phyloP scores from a whole-genome alignment of 2,329 filamentous ascomycete genomes.

The Fusarium solani-melongenae region DNA sequence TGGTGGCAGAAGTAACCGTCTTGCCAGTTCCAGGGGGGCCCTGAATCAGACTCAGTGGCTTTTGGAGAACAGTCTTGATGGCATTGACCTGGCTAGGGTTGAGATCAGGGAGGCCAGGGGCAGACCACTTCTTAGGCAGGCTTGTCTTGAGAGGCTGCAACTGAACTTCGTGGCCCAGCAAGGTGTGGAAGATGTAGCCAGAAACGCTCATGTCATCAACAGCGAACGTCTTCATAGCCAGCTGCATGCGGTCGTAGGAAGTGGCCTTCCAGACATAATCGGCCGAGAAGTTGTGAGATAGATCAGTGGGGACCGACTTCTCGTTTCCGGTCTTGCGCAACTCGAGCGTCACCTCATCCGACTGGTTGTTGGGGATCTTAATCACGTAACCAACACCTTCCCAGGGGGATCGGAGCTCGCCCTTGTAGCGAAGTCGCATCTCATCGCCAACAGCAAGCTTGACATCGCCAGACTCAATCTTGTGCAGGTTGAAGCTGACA shows the following conservation, averaged over 20 bases:
- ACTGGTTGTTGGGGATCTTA: constrained; percentile 99
- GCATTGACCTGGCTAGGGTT: constrained; percentile 97
- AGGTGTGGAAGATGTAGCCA: constrained; percentile 97
- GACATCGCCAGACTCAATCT: constrained; percentile 96
- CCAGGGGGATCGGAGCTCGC: constrained; percentile 91
- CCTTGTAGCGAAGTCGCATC: constrained; percentile 97
- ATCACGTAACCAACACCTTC: constrained; percentile 99
- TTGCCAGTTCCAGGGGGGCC: constrained; percentile 97
- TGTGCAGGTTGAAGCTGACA: constrained; percentile 94
- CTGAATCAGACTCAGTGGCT: constrained; percentile 94
- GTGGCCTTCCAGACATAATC: constrained; percentile 99
- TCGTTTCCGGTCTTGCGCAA: constrained; percentile 94
- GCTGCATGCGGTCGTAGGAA: constrained; percentile 98
- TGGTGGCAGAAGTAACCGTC: constrained; percentile 97
- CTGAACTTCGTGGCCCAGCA: constrained; percentile 94
- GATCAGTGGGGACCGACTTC: constrained; percentile 94
- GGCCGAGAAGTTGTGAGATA: constrained; percentile 96
- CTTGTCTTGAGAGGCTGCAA: constrained; percentile 95
- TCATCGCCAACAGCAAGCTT: constrained; percentile 98
- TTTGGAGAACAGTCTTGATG: constrained; percentile 93
- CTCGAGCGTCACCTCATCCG: constrained; percentile 96
- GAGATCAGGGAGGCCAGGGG: constrained; percentile 91
- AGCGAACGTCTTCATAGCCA: constrained; percentile 99
- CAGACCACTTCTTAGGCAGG: constrained; percentile 96
- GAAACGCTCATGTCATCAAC: constrained; percentile 98